These are phyloP conservation scores for Penicillium maclennaniae DNA, from an alignment of 495 filamentous ascomycete species.

Conservation along the genomic window DNA sequence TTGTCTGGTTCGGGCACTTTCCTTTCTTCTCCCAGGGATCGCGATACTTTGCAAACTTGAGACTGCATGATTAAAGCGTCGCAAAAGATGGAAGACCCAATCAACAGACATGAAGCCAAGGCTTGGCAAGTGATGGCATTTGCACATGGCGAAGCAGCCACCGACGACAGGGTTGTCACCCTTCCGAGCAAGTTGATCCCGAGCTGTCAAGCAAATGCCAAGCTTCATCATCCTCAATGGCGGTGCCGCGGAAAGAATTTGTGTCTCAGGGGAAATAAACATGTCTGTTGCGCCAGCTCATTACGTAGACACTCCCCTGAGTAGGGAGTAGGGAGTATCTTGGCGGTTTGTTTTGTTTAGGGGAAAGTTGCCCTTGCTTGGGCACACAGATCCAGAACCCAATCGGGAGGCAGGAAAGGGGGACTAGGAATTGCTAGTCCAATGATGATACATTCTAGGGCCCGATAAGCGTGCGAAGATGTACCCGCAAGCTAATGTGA, in stretches of 20 bases:
- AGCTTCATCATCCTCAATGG: conserved; percentile 7
- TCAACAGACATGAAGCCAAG: conserved; percentile 1
- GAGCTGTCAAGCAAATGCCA: conserved; percentile 15
- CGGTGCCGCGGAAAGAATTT: neutral
- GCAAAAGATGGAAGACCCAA: conserved; percentile 4
- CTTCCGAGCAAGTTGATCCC: neutral
- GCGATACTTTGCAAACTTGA: conserved; percentile 5
- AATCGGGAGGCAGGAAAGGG: conserved; percentile 12
- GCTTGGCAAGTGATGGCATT: conserved; percentile 9
- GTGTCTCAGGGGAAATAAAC: conserved; percentile 7
- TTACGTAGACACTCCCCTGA: conserved; percentile 14
- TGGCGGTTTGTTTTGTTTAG: conserved; percentile 5
- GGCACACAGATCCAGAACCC: conserved; percentile 5
- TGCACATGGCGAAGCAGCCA: neutral
- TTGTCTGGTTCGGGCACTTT: neutral
- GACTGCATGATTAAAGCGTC: conserved; percentile 14
- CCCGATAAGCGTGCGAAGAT: conserved; percentile 9
- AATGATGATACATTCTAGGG: conserved; percentile 10
- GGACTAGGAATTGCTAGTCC: neutral
- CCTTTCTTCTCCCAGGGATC: neutral
- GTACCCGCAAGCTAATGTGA: conserved; percentile 8
- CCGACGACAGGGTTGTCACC: conserved; percentile 1
- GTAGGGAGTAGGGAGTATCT: neutral
- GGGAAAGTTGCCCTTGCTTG: conserved; percentile 13
- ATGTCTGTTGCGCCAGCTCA: neutral